Evolutionary conservation across 2,329 filamentous ascomycete genomes (phyloP).

Genomic region (Colletotrichum sp.): DNA sequence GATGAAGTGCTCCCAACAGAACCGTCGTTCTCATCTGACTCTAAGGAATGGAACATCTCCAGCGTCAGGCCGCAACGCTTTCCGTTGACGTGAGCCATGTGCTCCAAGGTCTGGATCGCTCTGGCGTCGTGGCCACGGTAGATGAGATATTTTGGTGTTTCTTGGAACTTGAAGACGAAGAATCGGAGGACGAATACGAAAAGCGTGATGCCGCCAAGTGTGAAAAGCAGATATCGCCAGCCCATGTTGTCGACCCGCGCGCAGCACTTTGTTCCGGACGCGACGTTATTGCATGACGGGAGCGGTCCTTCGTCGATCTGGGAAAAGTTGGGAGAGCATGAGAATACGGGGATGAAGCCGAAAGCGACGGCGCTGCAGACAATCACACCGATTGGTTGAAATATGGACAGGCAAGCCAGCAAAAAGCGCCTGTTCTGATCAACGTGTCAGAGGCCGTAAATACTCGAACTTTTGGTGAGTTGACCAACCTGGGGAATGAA

Average conservation of each 20-base stretch:
- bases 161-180: constrained; percentile 59
- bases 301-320: constrained; percentile 40
- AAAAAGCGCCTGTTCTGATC: constrained; percentile 50
- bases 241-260: constrained; percentile 55
- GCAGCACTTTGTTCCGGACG: constrained; percentile 32
- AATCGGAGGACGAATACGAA: constrained; percentile 62
- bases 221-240: constrained; percentile 63
- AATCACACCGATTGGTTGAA: constrained; percentile 61
- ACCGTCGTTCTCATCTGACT: constrained; percentile 23
- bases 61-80: background rate
- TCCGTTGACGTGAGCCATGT: constrained; percentile 58
- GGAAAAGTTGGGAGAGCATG: constrained; percentile 56
- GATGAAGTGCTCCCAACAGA: constrained; percentile 20
- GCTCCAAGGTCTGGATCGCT: constrained; percentile 58
- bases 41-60: constrained; percentile 8
- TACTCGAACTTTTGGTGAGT: fast-evolving
- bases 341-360: constrained; percentile 55
- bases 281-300: constrained; percentile 45
- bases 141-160: constrained; percentile 64
- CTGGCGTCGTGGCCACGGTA: constrained; percentile 57
- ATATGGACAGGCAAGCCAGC: constrained; percentile 57
- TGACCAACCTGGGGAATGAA: constrained; percentile 51
- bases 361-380: constrained; percentile 56
- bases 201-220: constrained; percentile 59
- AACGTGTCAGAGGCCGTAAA: background rate